A percentile compares a stretch with the other conserved stretches of the same genome.
Conservation (phyloP, 768 basidiomycete species). For the Chlorophyllum brunneum region DNA sequence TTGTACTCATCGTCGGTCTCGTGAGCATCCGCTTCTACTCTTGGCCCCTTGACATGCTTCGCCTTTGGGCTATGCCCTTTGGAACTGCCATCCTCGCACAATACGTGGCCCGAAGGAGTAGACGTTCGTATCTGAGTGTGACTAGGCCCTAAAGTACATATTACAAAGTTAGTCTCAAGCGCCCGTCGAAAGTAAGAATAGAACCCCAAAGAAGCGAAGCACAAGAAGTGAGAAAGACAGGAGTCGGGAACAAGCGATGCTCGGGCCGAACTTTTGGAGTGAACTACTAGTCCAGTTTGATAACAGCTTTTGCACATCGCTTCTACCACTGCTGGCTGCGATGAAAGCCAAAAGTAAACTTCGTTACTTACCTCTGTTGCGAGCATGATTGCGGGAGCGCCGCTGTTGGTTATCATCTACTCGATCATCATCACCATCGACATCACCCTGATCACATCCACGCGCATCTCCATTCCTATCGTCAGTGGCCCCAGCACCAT, state of each 20-base stretch:
- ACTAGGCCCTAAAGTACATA: slow-evolving; percentile 1
- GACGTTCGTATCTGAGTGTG: background rate
- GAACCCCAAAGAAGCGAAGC: no score
- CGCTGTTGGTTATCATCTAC: background rate
- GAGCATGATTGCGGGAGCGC: slow-evolving; percentile 1
- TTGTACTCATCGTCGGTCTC: background rate
- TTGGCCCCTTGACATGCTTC: background rate
- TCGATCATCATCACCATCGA: slow-evolving; percentile 1
- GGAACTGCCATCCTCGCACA: background rate
- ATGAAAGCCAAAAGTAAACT: background rate
- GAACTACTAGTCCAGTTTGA: background rate
- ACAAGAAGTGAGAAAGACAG: background rate
- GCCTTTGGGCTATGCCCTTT: background rate
- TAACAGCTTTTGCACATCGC: background rate
- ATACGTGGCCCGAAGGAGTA: background rate
- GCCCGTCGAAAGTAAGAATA: background rate
- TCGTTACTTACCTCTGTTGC: background rate
- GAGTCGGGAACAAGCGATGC: background rate
- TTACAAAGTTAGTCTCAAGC: background rate
- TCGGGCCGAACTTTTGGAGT: slow-evolving; percentile 5
- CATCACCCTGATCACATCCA: background rate
- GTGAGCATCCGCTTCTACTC: background rate
- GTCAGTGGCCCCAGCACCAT: background rate
- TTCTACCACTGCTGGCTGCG: background rate
- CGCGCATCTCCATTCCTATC: background rate